Evolutionary conservation across 441 rosid species (phyloP).

Genomic region (Corymbia calophylla): DNA sequence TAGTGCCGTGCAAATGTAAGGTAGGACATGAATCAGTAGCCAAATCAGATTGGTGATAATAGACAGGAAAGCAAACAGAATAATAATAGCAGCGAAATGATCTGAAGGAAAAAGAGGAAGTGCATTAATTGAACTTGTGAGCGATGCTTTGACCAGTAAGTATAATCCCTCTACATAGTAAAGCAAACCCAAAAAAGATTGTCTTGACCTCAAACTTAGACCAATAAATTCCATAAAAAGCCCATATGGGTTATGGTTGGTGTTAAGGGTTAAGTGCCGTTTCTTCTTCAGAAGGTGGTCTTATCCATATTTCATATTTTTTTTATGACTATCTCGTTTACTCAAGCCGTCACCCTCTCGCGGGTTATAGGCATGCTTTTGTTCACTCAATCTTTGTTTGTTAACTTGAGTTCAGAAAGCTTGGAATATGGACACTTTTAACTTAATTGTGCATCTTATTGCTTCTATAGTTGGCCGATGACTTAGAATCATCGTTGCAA

Average conservation of each 20-base stretch:
- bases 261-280: background rate
- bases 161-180: background rate
- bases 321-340: background rate
- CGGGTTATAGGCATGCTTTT: background rate
- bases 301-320: too few relatives aligned
- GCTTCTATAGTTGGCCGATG: background rate
- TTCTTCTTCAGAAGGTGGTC: background rate
- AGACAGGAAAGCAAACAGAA: background rate
- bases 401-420: background rate
- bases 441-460: background rate
- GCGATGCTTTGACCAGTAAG: background rate
- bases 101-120: background rate
- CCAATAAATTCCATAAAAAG: background rate
- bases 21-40: background rate
- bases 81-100: background rate
- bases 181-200: background rate
- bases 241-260: background rate
- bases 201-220: background rate
- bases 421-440: background rate
- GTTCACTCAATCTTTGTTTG: background rate
- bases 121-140: background rate
- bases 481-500: background rate
- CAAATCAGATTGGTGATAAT: background rate
- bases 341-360: background rate
- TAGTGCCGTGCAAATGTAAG: background rate